Conservation (phyloP, 805 yeast genomes). For the Myxozyma melibiosi region DNA sequence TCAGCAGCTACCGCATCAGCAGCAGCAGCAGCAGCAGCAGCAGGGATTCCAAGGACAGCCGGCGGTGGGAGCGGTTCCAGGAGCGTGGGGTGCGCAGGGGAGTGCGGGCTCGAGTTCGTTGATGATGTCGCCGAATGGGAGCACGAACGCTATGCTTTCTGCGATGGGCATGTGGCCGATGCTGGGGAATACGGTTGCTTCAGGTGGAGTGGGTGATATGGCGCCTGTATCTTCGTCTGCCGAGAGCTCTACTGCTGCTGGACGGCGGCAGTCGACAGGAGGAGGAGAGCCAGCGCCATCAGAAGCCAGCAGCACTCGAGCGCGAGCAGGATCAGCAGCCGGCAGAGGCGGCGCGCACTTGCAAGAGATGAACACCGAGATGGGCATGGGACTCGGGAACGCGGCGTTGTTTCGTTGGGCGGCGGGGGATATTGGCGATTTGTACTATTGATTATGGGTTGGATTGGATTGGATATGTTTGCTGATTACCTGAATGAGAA, state of each 20-base stretch:
- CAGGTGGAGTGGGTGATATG: background rate
- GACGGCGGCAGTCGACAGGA: too few species aligned
- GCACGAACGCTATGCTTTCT: background rate
- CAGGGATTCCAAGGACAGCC: too few species aligned
- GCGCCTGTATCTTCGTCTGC: background rate
- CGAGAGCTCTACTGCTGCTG: background rate
- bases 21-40: background rate
- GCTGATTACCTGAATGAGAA: too few species aligned
- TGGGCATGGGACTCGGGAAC: conserved; percentile 23
- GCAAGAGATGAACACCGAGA: conserved; percentile 22
- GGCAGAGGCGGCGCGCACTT: conserved; percentile 8
- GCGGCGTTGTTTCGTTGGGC: conserved; percentile 26
- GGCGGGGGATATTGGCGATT: conserved; percentile 28
- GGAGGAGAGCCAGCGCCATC: background rate
- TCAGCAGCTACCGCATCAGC: background rate
- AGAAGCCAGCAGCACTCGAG: background rate
- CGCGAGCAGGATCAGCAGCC: background rate
- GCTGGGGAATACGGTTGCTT: conserved; percentile 1
- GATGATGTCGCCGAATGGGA: conserved; percentile 1
- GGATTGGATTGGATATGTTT: too few species aligned
- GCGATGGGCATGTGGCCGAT: conserved; percentile 18
- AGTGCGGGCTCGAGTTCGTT: too few species aligned
- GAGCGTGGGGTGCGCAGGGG: too few species aligned
- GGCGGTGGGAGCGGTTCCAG: too few species aligned
- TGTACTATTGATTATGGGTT: conserved; percentile 13